Base-by-base conservation (phyloP, 1,284 basidiomycete species). In the Singerocomus inundabilis region DNA sequence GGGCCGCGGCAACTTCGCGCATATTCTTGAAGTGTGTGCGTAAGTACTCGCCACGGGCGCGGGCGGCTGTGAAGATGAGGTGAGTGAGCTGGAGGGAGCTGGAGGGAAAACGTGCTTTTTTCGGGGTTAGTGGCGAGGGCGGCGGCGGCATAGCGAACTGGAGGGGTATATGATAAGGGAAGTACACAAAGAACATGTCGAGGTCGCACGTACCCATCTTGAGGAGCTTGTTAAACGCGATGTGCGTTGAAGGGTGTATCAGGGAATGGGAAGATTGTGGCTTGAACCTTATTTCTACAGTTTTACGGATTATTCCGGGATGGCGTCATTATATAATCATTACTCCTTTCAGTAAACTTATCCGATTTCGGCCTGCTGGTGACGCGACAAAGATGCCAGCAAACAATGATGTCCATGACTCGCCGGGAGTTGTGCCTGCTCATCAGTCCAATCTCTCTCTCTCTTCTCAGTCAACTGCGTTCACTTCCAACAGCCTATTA, bases 1-100 rank as follows among this genome's bases (percentile, higher is more conserved):
- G 78, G 60, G 88, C 91, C 63, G 91, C 91, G 49, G 85, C 89
- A 52, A 96, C 93, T 75, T 93, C 93, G 64, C 95, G 91, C 85
- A 98, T 98, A 85, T 99, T 99, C 90, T 99, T 99, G 87, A 98
- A 99, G 81, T 99, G 97, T 53, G 96, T 97, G 64, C 95, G 91
- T 70, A 98, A 85, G 82, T 98, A 97, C 79, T 95, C 90, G 67
- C 95, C 95, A 68, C 91, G 89, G 57, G 95, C 91, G 70, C 84
- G 88, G 67, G 93, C 86, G 72, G 90, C 92, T 95, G 67, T 46
- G 58, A 45, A 40, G 44, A 37, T 46, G 57, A 53, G 51, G 47
- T 55, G 51, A 59, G 55, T 56, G 55, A 39, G 42, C 36, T 6
- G 25, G 0, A 5, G 31, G 25, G 35, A 37, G 13, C 11, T 24